A percentile compares a stretch with the other conserved stretches of the same genome.
Evolutionary conservation across 129 eudicot species (phyloP).

Genomic region (Scalesia atractyloides): DNA sequence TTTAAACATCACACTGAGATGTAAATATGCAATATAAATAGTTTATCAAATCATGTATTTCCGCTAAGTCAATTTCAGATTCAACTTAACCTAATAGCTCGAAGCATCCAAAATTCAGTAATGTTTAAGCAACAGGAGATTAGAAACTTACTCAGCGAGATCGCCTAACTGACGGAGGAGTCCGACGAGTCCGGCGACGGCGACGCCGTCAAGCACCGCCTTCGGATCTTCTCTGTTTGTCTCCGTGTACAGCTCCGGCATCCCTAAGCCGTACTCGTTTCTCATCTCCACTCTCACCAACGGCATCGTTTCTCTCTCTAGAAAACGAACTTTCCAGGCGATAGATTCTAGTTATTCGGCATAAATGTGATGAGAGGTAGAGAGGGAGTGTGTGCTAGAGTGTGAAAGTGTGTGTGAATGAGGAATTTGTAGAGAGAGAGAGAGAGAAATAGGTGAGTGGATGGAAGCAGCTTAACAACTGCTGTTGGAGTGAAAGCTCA

Average conservation of each 20-base stretch:
- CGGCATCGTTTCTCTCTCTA: conserved; percentile 62
- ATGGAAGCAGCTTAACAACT: conserved; percentile 74
- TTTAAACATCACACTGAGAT: conserved; percentile 11
- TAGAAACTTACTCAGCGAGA: conserved; percentile 74
- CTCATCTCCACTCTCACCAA: conserved; percentile 67
- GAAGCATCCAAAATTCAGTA: neutral
- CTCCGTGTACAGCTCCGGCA: conserved; percentile 64
- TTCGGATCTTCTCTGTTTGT: conserved; percentile 81
- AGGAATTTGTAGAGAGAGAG: conserved; percentile 24
- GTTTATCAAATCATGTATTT: conserved; percentile 4
- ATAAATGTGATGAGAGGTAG: conserved; percentile 34
- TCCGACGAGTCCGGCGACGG: conserved; percentile 97
- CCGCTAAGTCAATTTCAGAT: conserved; percentile 8
- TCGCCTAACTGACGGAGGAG: conserved; percentile 95
- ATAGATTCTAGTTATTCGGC: neutral
- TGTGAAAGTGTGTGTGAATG: conserved; percentile 19
- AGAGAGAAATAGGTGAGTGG: conserved; percentile 50
- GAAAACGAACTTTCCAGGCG: neutral
- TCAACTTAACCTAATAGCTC: conserved; percentile 13
- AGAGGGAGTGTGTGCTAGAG: conserved; percentile 7
- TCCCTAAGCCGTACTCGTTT: conserved; percentile 85
- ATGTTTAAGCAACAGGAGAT: neutral
- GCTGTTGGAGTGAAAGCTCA: conserved; percentile 20
- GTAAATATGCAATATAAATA: neutral
- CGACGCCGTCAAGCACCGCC: conserved; percentile 88